These are phyloP conservation scores for Bothriochloa decipiens DNA, from an alignment of 176 grass and related monocot species.

Conservation along the genomic window DNA sequence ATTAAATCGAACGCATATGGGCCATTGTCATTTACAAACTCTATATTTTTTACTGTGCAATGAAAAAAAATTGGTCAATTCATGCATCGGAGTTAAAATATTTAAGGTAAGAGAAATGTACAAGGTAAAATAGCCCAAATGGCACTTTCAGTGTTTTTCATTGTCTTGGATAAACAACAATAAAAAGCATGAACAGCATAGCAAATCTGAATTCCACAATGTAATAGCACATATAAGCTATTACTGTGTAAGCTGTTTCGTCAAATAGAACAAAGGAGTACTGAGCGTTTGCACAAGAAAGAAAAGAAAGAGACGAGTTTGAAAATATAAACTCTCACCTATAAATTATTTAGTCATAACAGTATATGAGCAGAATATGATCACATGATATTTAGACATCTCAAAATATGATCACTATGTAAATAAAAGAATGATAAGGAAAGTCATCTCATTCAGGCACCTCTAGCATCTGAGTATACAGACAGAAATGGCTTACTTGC, in stretches of 20 bases:
- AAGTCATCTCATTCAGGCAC: conserved; percentile 1
- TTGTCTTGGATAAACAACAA: conserved; percentile 32
- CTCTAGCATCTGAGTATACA: conserved; percentile 22
- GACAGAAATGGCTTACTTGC: conserved; percentile 67
- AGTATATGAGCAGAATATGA: background rate
- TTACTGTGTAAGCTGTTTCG: background rate
- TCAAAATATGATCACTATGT: background rate
- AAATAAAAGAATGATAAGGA: background rate
- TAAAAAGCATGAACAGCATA: conserved; percentile 10
- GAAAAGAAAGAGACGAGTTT: background rate
- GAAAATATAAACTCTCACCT: background rate
- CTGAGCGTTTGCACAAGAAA: background rate
- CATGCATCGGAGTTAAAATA: conserved; percentile 4
- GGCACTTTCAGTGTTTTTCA: background rate
- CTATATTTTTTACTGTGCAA: conserved; percentile 1
- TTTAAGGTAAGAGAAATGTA: conserved; percentile 12
- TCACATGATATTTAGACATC: background rate
- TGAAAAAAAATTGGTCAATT: conserved; percentile 26
- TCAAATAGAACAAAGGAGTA: background rate
- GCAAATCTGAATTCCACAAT: background rate
- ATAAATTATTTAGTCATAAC: conserved; percentile 6
- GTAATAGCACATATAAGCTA: background rate
- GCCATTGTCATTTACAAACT: conserved; percentile 23
- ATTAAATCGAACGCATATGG: conserved; percentile 14
- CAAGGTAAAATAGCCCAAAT: background rate